Percentiles rank a stretch among this genome's conserved stretches.
Conservation (phyloP, 2,329 filamentous ascomycete genomes). For the Lasiodiplodia sp. region DNA sequence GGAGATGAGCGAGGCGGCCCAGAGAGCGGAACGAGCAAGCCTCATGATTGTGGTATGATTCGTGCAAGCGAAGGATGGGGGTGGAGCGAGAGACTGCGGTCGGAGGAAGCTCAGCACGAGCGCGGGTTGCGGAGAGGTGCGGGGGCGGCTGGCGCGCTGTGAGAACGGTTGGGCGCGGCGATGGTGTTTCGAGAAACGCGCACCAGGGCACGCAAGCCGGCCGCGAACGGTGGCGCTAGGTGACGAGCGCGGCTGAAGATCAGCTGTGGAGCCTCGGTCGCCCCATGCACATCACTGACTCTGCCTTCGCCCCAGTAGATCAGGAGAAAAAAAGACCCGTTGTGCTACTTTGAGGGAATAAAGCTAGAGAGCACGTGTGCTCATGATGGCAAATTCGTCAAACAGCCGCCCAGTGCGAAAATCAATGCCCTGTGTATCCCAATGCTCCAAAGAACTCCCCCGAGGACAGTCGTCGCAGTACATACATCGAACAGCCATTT, state of each 20-base stretch:
- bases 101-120: not conserved
- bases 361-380: conserved; percentile 1
- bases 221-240: not conserved
- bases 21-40: conserved; percentile 12
- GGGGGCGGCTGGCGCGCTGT: not conserved
- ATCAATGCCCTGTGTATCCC: not conserved
- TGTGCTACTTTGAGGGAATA: conserved; percentile 1
- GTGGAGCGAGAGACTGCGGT: conserved; percentile 15
- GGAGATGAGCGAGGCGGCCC: conserved; percentile 42
- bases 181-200: conserved; percentile 19
- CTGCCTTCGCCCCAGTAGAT: conserved; percentile 7
- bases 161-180: not conserved
- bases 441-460: conserved; percentile 24
- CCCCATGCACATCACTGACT: conserved; percentile 18
- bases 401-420: conserved; percentile 19
- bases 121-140: not conserved
- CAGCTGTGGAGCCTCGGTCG: conserved; percentile 15
- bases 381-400: conserved; percentile 11
- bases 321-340: conserved; percentile 16
- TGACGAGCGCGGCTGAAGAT: conserved; percentile 1
- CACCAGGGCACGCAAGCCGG: not conserved
- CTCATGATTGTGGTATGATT: conserved; percentile 10
- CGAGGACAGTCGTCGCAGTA: not conserved
- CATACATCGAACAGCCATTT: conserved; percentile 13
- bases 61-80: not conserved